Evolutionary conservation across 345 rosid species (phyloP).

Genomic region (Salix viminalis): DNA sequence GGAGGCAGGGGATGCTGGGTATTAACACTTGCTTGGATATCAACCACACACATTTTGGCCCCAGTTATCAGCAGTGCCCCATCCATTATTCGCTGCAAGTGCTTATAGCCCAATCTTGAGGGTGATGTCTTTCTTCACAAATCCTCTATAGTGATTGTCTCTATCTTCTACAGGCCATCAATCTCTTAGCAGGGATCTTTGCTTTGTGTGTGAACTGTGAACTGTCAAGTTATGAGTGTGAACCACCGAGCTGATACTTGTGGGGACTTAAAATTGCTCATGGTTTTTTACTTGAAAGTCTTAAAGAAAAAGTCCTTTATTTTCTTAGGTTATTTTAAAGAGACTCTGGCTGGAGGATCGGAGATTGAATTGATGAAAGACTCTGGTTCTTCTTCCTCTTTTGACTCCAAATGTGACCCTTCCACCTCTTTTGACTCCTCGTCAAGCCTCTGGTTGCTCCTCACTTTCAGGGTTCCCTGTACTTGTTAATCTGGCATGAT

Average conservation of each 20-base stretch:
- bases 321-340: neutral
- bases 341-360: conserved; percentile 1
- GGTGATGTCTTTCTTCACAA: conserved; percentile 1
- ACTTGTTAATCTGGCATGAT: too few relatives aligned
- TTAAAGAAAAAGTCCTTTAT: neutral
- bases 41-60: conserved; percentile 15
- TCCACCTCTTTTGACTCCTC: too few relatives aligned
- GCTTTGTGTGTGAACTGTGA: neutral
- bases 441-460: too few relatives aligned
- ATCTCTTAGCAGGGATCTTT: neutral
- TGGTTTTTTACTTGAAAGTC: neutral
- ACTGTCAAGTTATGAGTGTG: neutral
- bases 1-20: conserved; percentile 11
- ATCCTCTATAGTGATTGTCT: conserved; percentile 6
- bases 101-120: conserved; percentile 3
- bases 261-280: neutral
- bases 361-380: conserved; percentile 12
- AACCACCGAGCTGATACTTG: neutral
- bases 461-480: too few relatives aligned
- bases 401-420: too few relatives aligned
- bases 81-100: neutral
- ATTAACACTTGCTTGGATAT: neutral
- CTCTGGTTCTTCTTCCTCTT: too few relatives aligned
- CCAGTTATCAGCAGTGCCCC: neutral
- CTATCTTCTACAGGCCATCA: neutral